phyloP scores from a whole-genome alignment of 495 filamentous ascomycete species.

The Aspergillus diversus region DNA sequence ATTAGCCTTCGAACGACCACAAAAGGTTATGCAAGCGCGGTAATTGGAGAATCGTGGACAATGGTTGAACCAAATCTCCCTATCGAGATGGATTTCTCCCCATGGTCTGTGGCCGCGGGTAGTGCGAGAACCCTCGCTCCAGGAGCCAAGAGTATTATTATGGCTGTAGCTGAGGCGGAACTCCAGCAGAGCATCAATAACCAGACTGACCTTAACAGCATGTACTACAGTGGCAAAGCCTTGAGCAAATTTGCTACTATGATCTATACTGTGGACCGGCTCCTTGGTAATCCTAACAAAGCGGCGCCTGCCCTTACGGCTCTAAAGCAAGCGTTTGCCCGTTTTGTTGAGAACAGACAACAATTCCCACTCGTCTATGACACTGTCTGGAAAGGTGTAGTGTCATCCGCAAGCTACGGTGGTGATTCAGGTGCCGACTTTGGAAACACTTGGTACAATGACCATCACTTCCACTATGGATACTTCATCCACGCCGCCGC shows the following conservation, averaged over 20 bases:
- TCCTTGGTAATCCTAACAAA: constrained; percentile 62
- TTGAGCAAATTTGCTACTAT: constrained; percentile 84
- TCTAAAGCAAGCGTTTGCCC: constrained; percentile 75
- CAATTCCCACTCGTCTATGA: constrained; percentile 81
- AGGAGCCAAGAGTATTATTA: constrained; percentile 56
- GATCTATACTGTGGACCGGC: constrained; percentile 67
- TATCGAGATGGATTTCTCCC: constrained; percentile 69
- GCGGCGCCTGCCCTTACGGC: constrained; percentile 64
- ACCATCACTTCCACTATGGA: constrained; percentile 92
- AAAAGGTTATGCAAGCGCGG: constrained; percentile 77
- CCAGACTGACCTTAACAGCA: constrained; percentile 79
- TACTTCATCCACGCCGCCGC: constrained; percentile 93
- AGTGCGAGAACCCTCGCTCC: constrained; percentile 54
- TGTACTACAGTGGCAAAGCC: constrained; percentile 96
- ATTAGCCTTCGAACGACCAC: constrained; percentile 78
- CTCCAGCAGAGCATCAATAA: constrained; percentile 68
- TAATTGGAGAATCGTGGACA: constrained; percentile 77
- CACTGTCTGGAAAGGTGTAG: constrained; percentile 80
- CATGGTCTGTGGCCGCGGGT: constrained; percentile 66
- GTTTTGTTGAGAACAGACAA: constrained; percentile 78
- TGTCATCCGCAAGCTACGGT: constrained; percentile 81
- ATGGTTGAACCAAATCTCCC: constrained; percentile 78
- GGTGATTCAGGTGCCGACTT: constrained; percentile 75
- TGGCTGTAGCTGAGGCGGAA: constrained; percentile 63
- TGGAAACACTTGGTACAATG: constrained; percentile 87